Evolutionary conservation across 73 alveolate genomes (phyloP).

Genomic region (Tetrahymena malaccensis): DNA sequence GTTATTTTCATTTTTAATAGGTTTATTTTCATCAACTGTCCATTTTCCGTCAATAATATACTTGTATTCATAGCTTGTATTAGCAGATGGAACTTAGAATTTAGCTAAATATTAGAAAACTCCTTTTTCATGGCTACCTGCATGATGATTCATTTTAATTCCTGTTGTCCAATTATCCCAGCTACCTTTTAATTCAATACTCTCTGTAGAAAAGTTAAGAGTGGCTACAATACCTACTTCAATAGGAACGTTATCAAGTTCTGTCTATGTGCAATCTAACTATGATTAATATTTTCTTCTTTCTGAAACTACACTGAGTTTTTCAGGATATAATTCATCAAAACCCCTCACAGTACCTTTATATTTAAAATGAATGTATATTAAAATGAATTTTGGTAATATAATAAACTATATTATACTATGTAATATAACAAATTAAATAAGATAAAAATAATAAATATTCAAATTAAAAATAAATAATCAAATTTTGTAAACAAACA

Average conservation of each 20-base stretch:
- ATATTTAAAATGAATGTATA: background rate
- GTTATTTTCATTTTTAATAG: slow-evolving; percentile 51
- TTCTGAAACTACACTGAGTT: slow-evolving; percentile 83
- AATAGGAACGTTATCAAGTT: slow-evolving; percentile 32
- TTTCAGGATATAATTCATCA: slow-evolving; percentile 74
- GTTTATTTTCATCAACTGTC: slow-evolving; percentile 48
- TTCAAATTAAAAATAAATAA: too few relatives aligned
- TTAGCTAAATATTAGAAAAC: background rate
- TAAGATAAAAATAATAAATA: too few relatives aligned
- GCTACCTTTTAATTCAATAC: slow-evolving; percentile 57
- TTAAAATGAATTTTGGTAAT: too few relatives aligned
- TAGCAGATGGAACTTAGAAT: background rate
- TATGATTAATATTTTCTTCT: slow-evolving; percentile 59
- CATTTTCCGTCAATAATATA: slow-evolving; percentile 69
- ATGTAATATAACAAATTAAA: too few relatives aligned
- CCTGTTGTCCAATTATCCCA: slow-evolving; percentile 76
- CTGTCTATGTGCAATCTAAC: slow-evolving; percentile 6
- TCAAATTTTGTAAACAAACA: too few relatives aligned
- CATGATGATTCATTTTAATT: background rate
- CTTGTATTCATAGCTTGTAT: slow-evolving; percentile 54
- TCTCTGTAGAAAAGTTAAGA: background rate
- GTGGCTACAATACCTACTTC: slow-evolving; percentile 34
- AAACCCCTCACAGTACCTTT: slow-evolving; percentile 87
- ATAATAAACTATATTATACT: too few relatives aligned
- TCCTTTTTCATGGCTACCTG: background rate